Evolutionary conservation across 768 basidiomycete genomes (phyloP), one percentile per base, ranked within the genome.

Genomic region (Trametes gibbosa): DNA sequence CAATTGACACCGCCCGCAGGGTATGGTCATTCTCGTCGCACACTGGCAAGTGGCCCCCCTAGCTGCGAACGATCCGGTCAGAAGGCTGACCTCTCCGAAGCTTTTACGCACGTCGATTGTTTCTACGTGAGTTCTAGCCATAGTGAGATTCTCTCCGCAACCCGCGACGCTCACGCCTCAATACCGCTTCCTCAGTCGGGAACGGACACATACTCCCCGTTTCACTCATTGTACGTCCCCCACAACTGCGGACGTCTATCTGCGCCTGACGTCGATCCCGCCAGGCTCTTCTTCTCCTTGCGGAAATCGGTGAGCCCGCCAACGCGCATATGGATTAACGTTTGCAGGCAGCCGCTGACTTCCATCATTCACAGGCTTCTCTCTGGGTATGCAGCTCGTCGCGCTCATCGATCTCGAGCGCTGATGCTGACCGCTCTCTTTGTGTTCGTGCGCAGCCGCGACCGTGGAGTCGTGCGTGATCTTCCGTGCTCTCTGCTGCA

Each of bases 71-170:
- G 21, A 43, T 19, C 5, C 21, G 42, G 42, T n/a, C 21, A 19
- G 21, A 1, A 3, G 23, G 43, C 43, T 45, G 7, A 45, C 23
- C 14, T 19, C 29, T 42, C n/a, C 41, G 12, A n/a, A 55, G 53
- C 24, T 55, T 55, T 45, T 55, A 55, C 35, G 43, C 53, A 2
- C 53, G 53, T 21, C 32, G 53, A 46, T 17, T 55, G 29, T 55
- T 24, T 24, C 53, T 46, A 13, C 53, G 53, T 55, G 35, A 23
- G 53, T 47, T 17, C 19, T n/a, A n/a, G 37, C 23, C 37, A 35
- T 23, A 39, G 37, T 8, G 17, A 5, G 4, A 6, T 14, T 14
- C 13, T 39, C 4, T 5, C n/a, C 21, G n/a, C 16, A 43, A 21
- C 21, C 40, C 27, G 42, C 16, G 32, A 42, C 17, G 9, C 42